Evolutionary conservation across 192 early-diverging fungal species (phyloP).

Genomic region (Neocallimastix lanati): DNA sequence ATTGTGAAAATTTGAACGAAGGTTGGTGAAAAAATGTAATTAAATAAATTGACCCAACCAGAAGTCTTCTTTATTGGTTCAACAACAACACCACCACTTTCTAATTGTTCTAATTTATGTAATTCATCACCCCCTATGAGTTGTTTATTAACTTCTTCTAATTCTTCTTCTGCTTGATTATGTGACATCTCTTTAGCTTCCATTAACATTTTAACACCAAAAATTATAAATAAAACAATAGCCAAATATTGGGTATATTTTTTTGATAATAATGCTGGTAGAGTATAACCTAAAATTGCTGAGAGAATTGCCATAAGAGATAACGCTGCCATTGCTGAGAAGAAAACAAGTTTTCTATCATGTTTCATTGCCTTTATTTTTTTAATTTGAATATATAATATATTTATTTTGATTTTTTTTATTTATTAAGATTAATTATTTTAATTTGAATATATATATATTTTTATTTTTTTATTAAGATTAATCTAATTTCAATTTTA

Average conservation of each 20-base stretch:
- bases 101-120: slow-evolving; percentile 3
- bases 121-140: slow-evolving; percentile 48
- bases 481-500: too few relatives aligned
- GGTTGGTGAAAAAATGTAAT: slow-evolving; percentile 67
- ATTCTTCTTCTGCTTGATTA: slow-evolving; percentile 73
- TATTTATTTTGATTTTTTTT: too few relatives aligned
- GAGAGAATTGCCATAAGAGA: slow-evolving; percentile 91
- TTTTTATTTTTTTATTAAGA: too few relatives aligned
- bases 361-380: slow-evolving; percentile 68
- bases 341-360: slow-evolving; percentile 75
- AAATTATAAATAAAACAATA: slow-evolving; percentile 72
- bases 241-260: slow-evolving; percentile 72
- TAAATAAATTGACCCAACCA: slow-evolving; percentile 35
- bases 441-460: too few relatives aligned
- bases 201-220: slow-evolving; percentile 73
- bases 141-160: slow-evolving; percentile 78
- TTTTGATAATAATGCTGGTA: slow-evolving; percentile 72
- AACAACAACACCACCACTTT: neutral
- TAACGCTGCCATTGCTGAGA: slow-evolving; percentile 71
- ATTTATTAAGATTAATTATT: too few relatives aligned
- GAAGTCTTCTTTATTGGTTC: neutral
- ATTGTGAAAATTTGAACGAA: slow-evolving; percentile 92
- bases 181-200: slow-evolving; percentile 76
- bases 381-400: too few relatives aligned
- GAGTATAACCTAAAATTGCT: slow-evolving; percentile 73